Evolutionary conservation across 2,329 filamentous ascomycete genomes (phyloP), one percentile per base, ranked within the genome.

Genomic region (Paraphoma sp.): DNA sequence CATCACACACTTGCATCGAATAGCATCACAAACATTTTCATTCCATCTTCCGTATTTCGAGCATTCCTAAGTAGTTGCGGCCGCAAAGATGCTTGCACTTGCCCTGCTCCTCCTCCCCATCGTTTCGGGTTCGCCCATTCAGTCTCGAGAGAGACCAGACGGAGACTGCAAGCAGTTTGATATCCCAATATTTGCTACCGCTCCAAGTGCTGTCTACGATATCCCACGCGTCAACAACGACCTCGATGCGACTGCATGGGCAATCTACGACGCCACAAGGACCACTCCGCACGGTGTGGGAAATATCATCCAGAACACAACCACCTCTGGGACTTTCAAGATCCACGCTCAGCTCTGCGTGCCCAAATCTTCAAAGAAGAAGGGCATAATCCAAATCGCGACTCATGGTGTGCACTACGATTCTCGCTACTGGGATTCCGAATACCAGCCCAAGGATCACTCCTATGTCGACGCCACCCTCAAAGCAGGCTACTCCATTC

Each of bases 391-490:
- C 31, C 51, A 53, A 23, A 31, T 53, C 17, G 51, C 43, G n/a
- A 53, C 51, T 9, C 52, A 48, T 44, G 52, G 45, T 7, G 69
- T 76, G 40, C 68, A 68, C 17, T 77, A 75, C 59, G 74, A 77
- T 53, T 69, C 67, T 43, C 71, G 73, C 46, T 78, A 78, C 58
- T 77, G 75, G 70, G 75, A 78, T 42, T 57, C 73, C 51, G 41
- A 69, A 41, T 59, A 71, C 52, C 44, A 68, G 30, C 67, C 64
- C 14, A 68, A 69, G 43, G 65, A 73, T 30, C 70, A 76, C 56
- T 78, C 74, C 8, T 79, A 76, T 53, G 73, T 79, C 49, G 67
- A 78, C 36, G 67, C 74, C 6, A 63, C 71, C 10, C 64, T 77
- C 38, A 63, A 58, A 17, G 70, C 69, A 31, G 77, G 77, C 38